Evolutionary conservation across 1,284 basidiomycete species (phyloP), one percentile per base, ranked within the genome.

Genomic region (Termitomyces sp.): DNA sequence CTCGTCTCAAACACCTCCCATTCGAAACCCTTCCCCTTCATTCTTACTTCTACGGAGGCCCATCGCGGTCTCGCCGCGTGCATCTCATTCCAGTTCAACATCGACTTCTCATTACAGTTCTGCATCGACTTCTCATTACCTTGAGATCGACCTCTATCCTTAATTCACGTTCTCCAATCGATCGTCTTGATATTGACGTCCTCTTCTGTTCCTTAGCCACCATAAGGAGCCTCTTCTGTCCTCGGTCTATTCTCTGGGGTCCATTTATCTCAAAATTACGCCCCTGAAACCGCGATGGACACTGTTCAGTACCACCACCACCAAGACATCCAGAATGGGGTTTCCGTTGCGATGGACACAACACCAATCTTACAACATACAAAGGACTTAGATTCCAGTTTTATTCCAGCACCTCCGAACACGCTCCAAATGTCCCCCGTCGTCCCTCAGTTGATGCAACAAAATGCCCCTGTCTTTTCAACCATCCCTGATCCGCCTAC

Each of bases 391-490:
- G 28, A 65, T 41, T 33, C 67, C 38, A 56, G 58, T 38, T 70
- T 68, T 57, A 49, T 68, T 47, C 54, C 64, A 33, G 52, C 58
- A 53, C 55, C 60, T 45, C 55, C 57, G 34, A 60, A 57, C 42
- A 54, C 53, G 28, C 60, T 61, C 24, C 55, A 60, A 50, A 53
- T 57, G 42, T 41, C 62, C 43, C 5, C 60, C 44, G 46, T 55
- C 46, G 58, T 58, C 43, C 58, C 57, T 39, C 62, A 63, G 44
- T 50, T 65, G 43, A 61, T 68, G 50, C 67, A 69, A 66, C 67
- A 72, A 64, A 57, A 68, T 55, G 57, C 68, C 38, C 47, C 74
- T 44, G 65, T 71, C 57, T 79, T 75, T 62, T 57, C 71, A 38
- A 66, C 71, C 50, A 68, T 74, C 46, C 46, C 71, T n/a, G 74